Percentiles rank a stretch among this genome's conserved stretches.
These are phyloP conservation scores for Talaromyces verruculosus DNA, from an alignment of 2,329 filamentous ascomycete species.

Conservation along the genomic window DNA sequence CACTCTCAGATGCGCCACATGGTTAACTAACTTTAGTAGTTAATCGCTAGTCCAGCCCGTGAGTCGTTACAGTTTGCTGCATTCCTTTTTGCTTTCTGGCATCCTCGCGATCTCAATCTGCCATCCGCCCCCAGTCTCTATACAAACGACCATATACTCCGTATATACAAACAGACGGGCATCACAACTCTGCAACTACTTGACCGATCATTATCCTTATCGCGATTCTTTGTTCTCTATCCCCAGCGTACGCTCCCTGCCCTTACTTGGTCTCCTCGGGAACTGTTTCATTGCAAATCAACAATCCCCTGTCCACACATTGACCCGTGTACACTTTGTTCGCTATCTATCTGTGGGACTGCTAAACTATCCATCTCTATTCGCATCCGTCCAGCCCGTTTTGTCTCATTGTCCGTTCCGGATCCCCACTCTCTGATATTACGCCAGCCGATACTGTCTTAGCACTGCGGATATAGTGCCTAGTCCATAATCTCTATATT, in stretches of 20 bases:
- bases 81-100: not conserved
- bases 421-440: constrained; percentile 9
- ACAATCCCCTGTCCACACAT: not conserved
- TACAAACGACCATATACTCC: not conserved
- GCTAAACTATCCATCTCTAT: not conserved
- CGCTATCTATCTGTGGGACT: not conserved
- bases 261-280: constrained; percentile 10
- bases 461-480: too few relatives aligned
- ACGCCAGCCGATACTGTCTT: not conserved
- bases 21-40: not conserved
- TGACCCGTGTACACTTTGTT: not conserved
- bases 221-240: not conserved
- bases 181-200: not conserved
- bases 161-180: not conserved
- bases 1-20: constrained; percentile 6
- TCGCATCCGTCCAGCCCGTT: not conserved
- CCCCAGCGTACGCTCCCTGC: not conserved
- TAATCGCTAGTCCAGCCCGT: not conserved
- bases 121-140: not conserved
- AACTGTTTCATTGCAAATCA: not conserved
- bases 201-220: not conserved
- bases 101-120: not conserved
- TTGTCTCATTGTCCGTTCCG: constrained; percentile 1
- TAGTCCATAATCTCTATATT: not conserved
- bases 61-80: not conserved